These are phyloP conservation scores for Penicillium freii DNA, from an alignment of 2,329 filamentous ascomycete genomes.

Conservation along the genomic window DNA sequence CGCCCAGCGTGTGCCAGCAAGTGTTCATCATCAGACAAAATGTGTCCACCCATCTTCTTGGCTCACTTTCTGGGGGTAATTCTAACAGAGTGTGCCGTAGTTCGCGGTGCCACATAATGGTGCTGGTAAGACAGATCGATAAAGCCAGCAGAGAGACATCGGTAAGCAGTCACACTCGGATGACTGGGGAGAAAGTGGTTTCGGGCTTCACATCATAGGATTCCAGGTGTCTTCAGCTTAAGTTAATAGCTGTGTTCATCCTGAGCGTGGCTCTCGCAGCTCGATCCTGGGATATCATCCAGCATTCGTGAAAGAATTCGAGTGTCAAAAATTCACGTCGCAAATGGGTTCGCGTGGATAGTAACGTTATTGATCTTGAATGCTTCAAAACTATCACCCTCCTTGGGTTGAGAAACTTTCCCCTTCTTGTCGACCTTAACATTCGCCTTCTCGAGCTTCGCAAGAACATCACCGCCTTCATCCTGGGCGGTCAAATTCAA, in stretches of 20 bases:
- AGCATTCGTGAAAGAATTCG: neutral
- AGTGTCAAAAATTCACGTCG: conserved; percentile 43
- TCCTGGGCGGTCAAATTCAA: conserved; percentile 46
- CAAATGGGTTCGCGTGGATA: conserved; percentile 65
- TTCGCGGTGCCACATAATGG: neutral
- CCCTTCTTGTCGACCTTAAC: conserved; percentile 63
- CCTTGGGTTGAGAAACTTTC: conserved; percentile 50
- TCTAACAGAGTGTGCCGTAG: neutral
- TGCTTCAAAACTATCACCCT: conserved; percentile 46
- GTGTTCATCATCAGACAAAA: neutral
- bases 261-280: neutral
- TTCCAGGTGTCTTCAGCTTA: neutral
- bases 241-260: conserved; percentile 5
- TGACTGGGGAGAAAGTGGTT: too few species aligned
- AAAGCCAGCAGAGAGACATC: neutral
- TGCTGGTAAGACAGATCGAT: neutral
- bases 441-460: conserved; percentile 58
- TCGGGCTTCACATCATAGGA: neutral
- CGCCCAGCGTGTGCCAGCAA: neutral
- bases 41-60: neutral
- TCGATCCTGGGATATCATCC: neutral
- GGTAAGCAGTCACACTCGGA: neutral
- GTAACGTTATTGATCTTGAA: conserved; percentile 57
- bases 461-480: conserved; percentile 45
- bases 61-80: neutral